A percentile compares a stretch with the other conserved stretches of the same genome.
These are phyloP conservation scores for Aechmea fasciata DNA, from an alignment of 176 grass and related monocot genomes.

Conservation along the genomic window DNA sequence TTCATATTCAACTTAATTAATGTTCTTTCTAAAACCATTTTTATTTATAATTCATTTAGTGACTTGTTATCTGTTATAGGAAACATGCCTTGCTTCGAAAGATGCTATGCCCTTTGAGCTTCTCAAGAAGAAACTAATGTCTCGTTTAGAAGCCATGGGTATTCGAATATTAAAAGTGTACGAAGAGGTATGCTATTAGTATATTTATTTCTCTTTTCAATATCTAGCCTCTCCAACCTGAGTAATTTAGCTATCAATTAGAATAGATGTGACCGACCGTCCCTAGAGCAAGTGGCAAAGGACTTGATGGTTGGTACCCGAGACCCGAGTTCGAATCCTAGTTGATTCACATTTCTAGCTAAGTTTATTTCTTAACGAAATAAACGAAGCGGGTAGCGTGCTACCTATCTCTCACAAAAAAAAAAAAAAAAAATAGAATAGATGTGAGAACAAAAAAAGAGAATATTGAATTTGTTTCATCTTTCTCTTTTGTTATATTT, in stretches of 20 bases:
- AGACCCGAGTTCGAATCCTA: too few relatives aligned
- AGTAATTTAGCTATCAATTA: neutral
- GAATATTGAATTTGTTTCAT: conserved; percentile 13
- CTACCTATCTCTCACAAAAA: too few relatives aligned
- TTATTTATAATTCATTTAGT: conserved; percentile 3
- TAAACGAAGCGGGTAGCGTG: too few relatives aligned
- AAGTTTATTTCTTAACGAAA: too few relatives aligned
- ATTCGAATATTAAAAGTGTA: conserved; percentile 67
- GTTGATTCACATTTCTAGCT: too few relatives aligned
- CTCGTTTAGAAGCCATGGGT: conserved; percentile 71
- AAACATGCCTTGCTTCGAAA: conserved; percentile 97
- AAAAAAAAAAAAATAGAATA: too few relatives aligned
- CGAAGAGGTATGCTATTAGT: conserved; percentile 52
- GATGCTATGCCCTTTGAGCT: conserved; percentile 94
- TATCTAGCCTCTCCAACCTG: neutral
- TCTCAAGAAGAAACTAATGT: conserved; percentile 93
- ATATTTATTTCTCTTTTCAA: neutral
- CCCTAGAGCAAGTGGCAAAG: too few relatives aligned
- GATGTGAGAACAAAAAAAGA: neutral
- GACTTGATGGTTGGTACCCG: too few relatives aligned
- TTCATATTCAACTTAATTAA: conserved; percentile 13
- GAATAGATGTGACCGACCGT: neutral
- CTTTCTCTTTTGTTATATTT: neutral
- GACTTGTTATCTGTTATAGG: conserved; percentile 36
- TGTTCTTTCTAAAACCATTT: conserved; percentile 5